Conservation (phyloP, 78 protist genomes). For the Chrysochromulina parva region DNA sequence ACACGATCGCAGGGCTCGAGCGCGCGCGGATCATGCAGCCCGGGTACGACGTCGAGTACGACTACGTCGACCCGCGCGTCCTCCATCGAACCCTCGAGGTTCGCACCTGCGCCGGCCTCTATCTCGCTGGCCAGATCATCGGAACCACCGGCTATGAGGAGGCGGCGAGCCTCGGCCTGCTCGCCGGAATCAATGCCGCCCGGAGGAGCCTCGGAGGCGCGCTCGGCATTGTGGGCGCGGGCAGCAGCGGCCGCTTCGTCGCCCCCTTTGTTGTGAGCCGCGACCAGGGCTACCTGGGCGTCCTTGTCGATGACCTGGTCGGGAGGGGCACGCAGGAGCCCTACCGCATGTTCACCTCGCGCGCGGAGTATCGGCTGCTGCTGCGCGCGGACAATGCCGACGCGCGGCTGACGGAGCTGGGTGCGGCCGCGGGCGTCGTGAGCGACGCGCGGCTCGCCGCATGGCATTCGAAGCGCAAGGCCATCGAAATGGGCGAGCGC, state of each 20-base stretch:
- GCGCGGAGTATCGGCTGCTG: constrained; percentile 80
- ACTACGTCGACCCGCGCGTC: constrained; percentile 18
- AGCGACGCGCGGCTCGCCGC: background rate
- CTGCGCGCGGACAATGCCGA: constrained; percentile 90
- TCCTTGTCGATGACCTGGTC: constrained; percentile 85
- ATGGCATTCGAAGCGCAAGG: background rate
- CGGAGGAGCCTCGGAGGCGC: too few relatives aligned
- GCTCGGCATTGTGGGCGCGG: background rate
- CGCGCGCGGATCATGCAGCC: constrained; percentile 3
- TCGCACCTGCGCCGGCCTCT: background rate
- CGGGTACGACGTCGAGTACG: constrained; percentile 42
- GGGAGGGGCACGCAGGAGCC: constrained; percentile 84
- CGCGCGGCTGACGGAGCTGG: constrained; percentile 63
- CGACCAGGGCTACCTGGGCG: constrained; percentile 61
- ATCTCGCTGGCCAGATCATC: constrained; percentile 66
- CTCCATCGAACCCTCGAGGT: background rate
- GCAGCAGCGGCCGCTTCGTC: too few relatives aligned
- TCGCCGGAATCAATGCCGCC: constrained; percentile 90
- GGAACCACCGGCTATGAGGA: constrained; percentile 93
- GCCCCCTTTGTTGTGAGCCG: background rate
- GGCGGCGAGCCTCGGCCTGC: constrained; percentile 79
- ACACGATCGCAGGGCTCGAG: constrained; percentile 24
- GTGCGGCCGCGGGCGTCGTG: background rate
- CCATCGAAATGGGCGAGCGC: background rate
- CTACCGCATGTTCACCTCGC: constrained; percentile 89